Conservation (phyloP, 164 flowering plant species). For the Taxillus chinensis region DNA sequence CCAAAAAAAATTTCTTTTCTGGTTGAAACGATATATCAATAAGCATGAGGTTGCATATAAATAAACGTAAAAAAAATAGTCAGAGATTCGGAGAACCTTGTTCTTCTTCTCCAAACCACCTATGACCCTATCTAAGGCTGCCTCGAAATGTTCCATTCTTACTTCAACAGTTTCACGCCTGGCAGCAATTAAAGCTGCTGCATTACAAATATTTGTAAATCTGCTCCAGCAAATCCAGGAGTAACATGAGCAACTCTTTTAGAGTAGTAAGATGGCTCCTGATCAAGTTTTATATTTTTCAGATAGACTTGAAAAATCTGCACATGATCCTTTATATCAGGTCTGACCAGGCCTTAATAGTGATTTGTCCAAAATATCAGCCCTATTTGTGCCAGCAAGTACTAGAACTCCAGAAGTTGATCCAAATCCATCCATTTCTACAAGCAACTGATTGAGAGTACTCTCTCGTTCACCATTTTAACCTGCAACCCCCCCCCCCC, state of each 20-base stretch:
- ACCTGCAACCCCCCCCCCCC: conserved; percentile 14
- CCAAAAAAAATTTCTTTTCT: no score
- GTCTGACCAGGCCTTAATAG: conserved; percentile 21
- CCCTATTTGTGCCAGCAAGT: conserved; percentile 20
- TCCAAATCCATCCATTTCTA: conserved; percentile 26
- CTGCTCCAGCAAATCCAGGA: conserved; percentile 25
- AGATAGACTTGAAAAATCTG: conserved; percentile 19
- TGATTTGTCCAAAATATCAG: conserved; percentile 24
- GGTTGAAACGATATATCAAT: no score
- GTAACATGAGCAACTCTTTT: conserved; percentile 24
- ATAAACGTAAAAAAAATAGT: no score
- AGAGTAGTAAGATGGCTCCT: conserved; percentile 17
- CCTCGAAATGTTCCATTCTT: conserved; percentile 9
- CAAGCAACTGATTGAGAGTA: conserved; percentile 23
- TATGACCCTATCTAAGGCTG: neutral
- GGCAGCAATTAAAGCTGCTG: conserved; percentile 21
- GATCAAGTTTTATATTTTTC: conserved; percentile 20
- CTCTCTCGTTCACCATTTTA: conserved; percentile 19
- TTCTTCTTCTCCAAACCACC: conserved; percentile 6
- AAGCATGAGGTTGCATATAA: no score
- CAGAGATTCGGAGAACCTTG: no score
- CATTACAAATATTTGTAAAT: conserved; percentile 25
- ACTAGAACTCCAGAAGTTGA: conserved; percentile 20
- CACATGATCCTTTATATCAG: conserved; percentile 20
- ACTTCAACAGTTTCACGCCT: conserved; percentile 12